Conservation (phyloP, 352 stramenopile genomes). For the Phytophthora constricta region DNA sequence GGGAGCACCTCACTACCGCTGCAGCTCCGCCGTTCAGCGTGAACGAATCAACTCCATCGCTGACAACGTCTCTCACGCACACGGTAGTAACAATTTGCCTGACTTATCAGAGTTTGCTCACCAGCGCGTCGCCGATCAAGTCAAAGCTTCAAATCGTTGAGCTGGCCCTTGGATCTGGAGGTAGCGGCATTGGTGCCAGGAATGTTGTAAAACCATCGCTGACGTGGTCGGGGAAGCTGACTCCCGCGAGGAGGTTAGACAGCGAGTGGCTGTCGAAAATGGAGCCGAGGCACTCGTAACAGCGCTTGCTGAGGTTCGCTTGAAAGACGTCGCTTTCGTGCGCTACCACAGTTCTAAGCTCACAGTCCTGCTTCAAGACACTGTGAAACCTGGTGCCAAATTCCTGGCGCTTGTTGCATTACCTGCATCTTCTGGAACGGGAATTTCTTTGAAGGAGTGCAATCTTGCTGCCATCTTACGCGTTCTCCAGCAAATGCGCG, state of each 20-base stretch:
- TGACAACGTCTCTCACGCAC: constrained; percentile 50
- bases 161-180: constrained; percentile 43
- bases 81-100: constrained; percentile 73
- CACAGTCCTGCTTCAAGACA: constrained; percentile 80
- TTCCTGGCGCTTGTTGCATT: constrained; percentile 56
- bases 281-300: constrained; percentile 61
- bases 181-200: not conserved
- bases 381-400: constrained; percentile 64
- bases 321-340: constrained; percentile 61
- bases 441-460: not conserved
- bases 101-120: constrained; percentile 60
- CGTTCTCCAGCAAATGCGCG: constrained; percentile 52
- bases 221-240: constrained; percentile 37
- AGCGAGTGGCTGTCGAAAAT: constrained; percentile 66
- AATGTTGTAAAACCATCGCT: constrained; percentile 11
- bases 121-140: constrained; percentile 35
- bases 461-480: constrained; percentile 41
- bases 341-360: constrained; percentile 85
- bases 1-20: constrained; percentile 50
- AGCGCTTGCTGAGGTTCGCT: constrained; percentile 59
- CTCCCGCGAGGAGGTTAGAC: constrained; percentile 46
- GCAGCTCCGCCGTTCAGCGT: constrained; percentile 17
- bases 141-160: constrained; percentile 81
- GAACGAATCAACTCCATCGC: constrained; percentile 25
- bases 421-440: constrained; percentile 25